Percentiles rank a stretch among this genome's conserved stretches.
phyloP scores from a whole-genome alignment of 2,329 filamentous ascomycete species.

The Pyricularia grisea region DNA sequence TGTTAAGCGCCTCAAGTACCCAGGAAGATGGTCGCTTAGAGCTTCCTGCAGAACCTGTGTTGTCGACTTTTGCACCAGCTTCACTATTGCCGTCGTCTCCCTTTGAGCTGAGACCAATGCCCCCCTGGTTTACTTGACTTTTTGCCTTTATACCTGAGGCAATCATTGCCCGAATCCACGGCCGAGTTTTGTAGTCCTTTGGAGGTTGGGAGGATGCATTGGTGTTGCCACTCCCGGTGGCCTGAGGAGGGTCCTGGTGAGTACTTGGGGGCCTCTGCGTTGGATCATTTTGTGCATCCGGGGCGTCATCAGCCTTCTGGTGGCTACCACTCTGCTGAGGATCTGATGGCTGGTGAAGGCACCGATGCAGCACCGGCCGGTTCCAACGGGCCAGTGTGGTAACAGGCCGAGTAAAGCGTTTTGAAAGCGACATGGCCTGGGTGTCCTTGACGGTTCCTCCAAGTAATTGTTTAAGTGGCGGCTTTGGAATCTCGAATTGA shows the following conservation, averaged over 20 bases:
- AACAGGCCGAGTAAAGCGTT: neutral
- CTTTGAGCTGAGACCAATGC: too few species aligned
- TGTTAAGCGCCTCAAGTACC: neutral
- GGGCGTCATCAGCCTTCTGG: neutral
- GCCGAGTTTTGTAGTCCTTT: neutral
- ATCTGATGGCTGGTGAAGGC: neutral
- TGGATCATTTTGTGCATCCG: neutral
- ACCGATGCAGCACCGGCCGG: neutral
- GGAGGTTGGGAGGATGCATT: neutral
- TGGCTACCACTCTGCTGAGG: neutral
- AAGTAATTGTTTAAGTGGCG: neutral
- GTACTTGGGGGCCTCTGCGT: neutral
- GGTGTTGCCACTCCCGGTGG: neutral
- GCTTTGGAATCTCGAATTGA: neutral
- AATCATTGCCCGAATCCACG: neutral
- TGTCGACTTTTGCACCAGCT: too few species aligned
- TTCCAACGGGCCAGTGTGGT: neutral
- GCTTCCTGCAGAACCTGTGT: too few species aligned
- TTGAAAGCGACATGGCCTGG: neutral
- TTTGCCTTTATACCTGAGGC: neutral
- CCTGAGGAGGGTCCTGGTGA: neutral
- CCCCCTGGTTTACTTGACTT: neutral
- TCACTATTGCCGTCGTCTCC: too few species aligned
- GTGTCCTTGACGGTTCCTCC: neutral
- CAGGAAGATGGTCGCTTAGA: too few species aligned